Conservation (phyloP, 805 yeast genomes). For the Cyberlindnera meyerae region DNA sequence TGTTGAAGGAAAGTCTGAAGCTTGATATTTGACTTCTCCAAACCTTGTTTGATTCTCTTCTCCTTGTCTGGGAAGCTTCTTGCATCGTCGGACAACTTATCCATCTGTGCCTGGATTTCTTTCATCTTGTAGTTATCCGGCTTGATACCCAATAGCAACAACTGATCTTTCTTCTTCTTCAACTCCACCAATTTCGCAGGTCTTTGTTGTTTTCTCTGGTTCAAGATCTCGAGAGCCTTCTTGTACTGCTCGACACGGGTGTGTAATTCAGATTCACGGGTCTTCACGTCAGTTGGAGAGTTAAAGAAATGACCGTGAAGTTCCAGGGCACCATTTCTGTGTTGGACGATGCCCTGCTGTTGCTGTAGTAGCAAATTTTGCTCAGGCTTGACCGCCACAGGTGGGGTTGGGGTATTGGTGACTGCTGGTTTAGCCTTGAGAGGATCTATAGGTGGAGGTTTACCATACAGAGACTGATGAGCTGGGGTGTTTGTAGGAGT, state of each 20-base stretch:
- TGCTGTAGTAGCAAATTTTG: no score
- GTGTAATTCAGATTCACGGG: slow-evolving; percentile 8
- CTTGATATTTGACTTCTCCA: slow-evolving; percentile 6
- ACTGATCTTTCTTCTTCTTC: slow-evolving; percentile 10
- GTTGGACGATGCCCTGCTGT: no score
- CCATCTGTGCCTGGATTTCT: slow-evolving; percentile 6
- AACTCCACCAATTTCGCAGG: slow-evolving; percentile 8
- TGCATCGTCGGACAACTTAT: slow-evolving; percentile 3
- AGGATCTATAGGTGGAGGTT: no score
- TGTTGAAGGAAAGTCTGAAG: slow-evolving; percentile 4
- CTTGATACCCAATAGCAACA: slow-evolving; percentile 10
- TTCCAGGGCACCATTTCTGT: slow-evolving; percentile 8
- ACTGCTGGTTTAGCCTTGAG: no score
- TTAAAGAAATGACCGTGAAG: slow-evolving; percentile 7
- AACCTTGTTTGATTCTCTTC: slow-evolving; percentile 1
- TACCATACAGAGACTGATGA: no score
- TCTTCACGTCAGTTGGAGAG: background rate
- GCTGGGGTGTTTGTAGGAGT: no score
- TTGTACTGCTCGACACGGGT: slow-evolving; percentile 8
- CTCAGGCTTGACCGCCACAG: slow-evolving; percentile 1
- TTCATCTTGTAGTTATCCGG: slow-evolving; percentile 3
- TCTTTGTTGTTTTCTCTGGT: slow-evolving; percentile 3
- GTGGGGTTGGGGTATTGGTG: no score
- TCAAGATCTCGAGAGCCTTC: slow-evolving; percentile 2
- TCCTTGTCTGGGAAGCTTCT: slow-evolving; percentile 3